Evolutionary conservation across 2,329 filamentous ascomycete genomes (phyloP).

Genomic region (Didymella lethalis): DNA sequence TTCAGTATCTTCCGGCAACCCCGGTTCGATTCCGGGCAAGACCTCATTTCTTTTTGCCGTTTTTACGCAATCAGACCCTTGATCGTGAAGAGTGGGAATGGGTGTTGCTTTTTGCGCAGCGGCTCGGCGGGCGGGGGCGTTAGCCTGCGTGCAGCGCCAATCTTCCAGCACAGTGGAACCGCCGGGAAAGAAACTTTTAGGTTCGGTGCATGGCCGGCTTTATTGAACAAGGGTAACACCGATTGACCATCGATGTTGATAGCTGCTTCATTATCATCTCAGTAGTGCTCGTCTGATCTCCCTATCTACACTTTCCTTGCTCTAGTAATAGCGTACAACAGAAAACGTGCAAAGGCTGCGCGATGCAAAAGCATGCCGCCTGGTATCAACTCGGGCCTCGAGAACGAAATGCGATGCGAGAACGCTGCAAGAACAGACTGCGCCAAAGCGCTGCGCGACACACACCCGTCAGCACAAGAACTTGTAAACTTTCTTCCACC

Average conservation of each 20-base stretch:
- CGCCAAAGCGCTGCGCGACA: constrained; percentile 8
- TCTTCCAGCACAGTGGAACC: neutral
- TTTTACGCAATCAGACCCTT: no score
- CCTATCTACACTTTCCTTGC: constrained; percentile 15
- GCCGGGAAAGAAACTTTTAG: neutral
- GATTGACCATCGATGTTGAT: neutral
- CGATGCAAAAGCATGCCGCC: constrained; percentile 41
- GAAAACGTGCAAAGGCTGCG: constrained; percentile 36
- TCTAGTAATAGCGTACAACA: constrained; percentile 19
- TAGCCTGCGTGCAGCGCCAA: neutral
- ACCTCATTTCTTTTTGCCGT: constrained; percentile 11
- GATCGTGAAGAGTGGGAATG: no score
- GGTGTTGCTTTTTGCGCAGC: neutral
- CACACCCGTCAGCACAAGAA: constrained; percentile 53
- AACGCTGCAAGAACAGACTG: constrained; percentile 25
- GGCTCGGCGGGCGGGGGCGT: neutral
- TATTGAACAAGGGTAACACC: neutral
- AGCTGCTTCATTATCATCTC: neutral
- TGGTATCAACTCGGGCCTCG: constrained; percentile 36
- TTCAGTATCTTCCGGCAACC: constrained; percentile 26
- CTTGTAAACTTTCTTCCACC: constrained; percentile 60
- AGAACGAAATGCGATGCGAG: constrained; percentile 19
- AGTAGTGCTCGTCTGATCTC: neutral
- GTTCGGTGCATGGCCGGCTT: neutral
- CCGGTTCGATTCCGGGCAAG: constrained; percentile 29